These are phyloP conservation scores for Vanrija pseudolonga DNA, from an alignment of 1,284 basidiomycete species.

Conservation along the genomic window DNA sequence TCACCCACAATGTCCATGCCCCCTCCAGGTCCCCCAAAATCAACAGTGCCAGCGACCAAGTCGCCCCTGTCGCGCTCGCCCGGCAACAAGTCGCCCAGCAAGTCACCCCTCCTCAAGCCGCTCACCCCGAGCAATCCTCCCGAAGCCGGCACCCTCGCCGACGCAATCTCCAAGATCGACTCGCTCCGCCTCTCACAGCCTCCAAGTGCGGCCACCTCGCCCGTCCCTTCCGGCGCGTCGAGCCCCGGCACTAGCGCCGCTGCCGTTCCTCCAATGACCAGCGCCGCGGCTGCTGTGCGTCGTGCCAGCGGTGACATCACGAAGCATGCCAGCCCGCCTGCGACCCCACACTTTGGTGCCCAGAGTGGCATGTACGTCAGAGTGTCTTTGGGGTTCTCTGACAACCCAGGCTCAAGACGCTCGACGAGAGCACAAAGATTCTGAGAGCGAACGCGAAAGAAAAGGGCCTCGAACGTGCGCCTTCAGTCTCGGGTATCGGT, in stretches of 20 bases:
- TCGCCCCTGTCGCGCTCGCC: neutral
- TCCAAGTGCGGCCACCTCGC: constrained; percentile 25
- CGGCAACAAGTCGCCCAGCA: constrained; percentile 16
- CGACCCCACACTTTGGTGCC: constrained; percentile 50
- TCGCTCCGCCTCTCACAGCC: constrained; percentile 35
- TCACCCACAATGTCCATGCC: constrained; percentile 28
- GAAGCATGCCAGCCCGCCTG: constrained; percentile 25
- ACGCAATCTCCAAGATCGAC: constrained; percentile 44
- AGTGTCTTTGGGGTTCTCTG: neutral
- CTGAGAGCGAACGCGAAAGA: constrained; percentile 34
- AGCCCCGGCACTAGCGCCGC: constrained; percentile 25
- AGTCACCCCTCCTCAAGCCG: constrained; percentile 10
- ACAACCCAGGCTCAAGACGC: constrained; percentile 33
- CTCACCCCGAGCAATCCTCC: constrained; percentile 6
- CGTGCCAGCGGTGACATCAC: too few species aligned
- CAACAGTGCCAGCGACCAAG: neutral
- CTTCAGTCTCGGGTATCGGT: constrained; percentile 50
- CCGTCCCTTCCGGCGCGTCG: constrained; percentile 28
- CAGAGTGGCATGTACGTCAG: constrained; percentile 17
- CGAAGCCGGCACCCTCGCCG: constrained; percentile 36
- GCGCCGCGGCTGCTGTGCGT: too few species aligned
- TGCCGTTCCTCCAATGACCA: too few species aligned
- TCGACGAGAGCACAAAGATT: constrained; percentile 47
- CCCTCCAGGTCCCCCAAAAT: constrained; percentile 1
- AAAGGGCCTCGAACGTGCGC: constrained; percentile 41